Base-by-base conservation (phyloP, 75 land plant genomes). In the Ceratopteris richardii region DNA sequence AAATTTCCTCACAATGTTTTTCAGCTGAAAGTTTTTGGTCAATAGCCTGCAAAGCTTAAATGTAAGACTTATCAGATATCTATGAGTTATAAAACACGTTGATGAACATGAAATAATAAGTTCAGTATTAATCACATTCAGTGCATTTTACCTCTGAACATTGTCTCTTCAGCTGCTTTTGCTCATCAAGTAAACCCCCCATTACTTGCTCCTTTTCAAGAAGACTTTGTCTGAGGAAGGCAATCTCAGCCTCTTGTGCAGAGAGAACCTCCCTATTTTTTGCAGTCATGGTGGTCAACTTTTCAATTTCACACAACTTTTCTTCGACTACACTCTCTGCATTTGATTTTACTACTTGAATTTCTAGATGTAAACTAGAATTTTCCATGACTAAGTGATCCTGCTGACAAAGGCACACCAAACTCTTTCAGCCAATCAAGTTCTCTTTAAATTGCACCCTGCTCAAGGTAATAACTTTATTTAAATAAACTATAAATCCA, bases 101-200 rank as follows among this genome's bases (percentile, higher is more conserved):
- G n/a, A n/a, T n/a, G n/a, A n/a, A n/a, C n/a, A n/a, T n/a, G n/a
- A n/a, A n/a, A n/a, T n/a, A n/a, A n/a, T n/a, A n/a, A n/a, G n/a
- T n/a, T n/a, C n/a, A n/a, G n/a, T n/a, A n/a, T n/a, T n/a, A n/a
- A n/a, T n/a, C n/a, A n/a, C n/a, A n/a, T n/a, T n/a, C n/a, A n/a
- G n/a, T n/a, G n/a, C n/a, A n/a, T n/a, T n/a, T 31, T 44, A 82
- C 90, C 90, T 86, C 69, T 29, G 22, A 25, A 31, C 71, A 71
- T 48, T 77, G 76, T 42, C 65, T 65, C 52, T 80, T 71, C 31
- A 80, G 61, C 56, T 27, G 59, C 42, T 77, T 72, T 29, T 77
- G 68, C 56, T 33, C 63, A 2, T 77, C 77, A 53, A 58, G 44
- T 20, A 44, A 28, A 25, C 66, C 43, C 56, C 58, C 30, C 31